Evolutionary conservation across 2,329 filamentous ascomycete species (phyloP), one percentile per base, ranked within the genome.

Genomic region (Talaromyces verruculosus): DNA sequence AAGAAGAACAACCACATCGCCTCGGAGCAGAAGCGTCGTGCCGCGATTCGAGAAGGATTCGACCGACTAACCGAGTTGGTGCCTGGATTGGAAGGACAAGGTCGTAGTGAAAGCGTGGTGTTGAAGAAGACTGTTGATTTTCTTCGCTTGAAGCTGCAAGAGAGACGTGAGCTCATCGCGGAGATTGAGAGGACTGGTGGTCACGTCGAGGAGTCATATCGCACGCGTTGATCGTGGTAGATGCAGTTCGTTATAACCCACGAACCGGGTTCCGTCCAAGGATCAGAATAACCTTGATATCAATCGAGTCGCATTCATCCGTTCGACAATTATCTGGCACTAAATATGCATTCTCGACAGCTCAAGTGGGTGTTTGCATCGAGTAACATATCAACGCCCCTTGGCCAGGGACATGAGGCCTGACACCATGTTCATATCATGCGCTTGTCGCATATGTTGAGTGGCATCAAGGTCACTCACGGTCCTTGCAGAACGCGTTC

Each of bases 91-190:
- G 86, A 91, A 72, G 93, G 93, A 0, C 90, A 93, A 73, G 93
- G 91, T 0, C 88, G 92, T 55, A 95, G 91, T 69, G 93, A 97
- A 77, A 91, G 91, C 33, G 83, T 92, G 19, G 92, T 97, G n/a
- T 83, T 97, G 25, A 87, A 88, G 68, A 85, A 85, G 69, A 90
- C 89, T 0, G 86, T 90, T 35, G 87, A 89, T 15, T 89, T 84
- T 68, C 88, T 91, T 73, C 82, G 82, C 49, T 79, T 87, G 67
- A 82, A 89, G 73, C 77, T 91, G 8, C 79, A 83, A 58, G 84
- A 87, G 74, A 83, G 89, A 19, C 82, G 85, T 64, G 78, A 81
- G 28, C 77, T 91, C 65, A 81, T 91, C 63, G 79, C 83, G 30
- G 80, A 84, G 67, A 83, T 90, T 47, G 87, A 90, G 71, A 82